phyloP scores from a whole-genome alignment of 176 grass and related monocot genomes.

The Aegilops tauschii region DNA sequence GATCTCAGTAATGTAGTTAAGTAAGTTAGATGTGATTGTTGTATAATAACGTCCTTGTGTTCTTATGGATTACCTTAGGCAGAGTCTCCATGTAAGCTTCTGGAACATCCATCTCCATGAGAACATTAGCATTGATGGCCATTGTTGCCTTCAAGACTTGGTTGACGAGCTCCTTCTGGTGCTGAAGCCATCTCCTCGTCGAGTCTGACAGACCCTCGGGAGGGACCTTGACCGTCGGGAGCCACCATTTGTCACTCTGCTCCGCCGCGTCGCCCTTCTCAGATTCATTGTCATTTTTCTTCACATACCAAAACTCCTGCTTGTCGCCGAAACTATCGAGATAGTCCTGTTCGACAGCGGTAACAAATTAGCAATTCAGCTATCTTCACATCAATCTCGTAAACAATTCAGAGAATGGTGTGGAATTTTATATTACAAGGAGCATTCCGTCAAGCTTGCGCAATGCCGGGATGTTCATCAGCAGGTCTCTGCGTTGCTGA shows the following conservation, averaged over 20 bases:
- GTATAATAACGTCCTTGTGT: neutral
- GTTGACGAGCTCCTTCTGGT: constrained; percentile 67
- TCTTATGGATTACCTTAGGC: constrained; percentile 59
- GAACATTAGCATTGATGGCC: constrained; percentile 80
- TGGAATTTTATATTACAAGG: constrained; percentile 52
- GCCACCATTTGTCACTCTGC: constrained; percentile 86
- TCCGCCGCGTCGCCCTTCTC: constrained; percentile 34
- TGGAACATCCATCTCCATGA: constrained; percentile 82
- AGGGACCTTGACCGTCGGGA: constrained; percentile 68
- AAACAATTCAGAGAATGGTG: neutral
- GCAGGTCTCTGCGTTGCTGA: constrained; percentile 79
- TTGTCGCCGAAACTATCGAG: constrained; percentile 59
- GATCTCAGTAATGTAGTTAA: neutral
- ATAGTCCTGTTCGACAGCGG: constrained; percentile 43
- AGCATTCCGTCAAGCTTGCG: constrained; percentile 85
- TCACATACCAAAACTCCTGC: constrained; percentile 74
- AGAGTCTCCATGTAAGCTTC: constrained; percentile 74
- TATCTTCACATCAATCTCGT: neutral
- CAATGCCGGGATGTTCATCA: constrained; percentile 81
- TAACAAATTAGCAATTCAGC: constrained; percentile 5
- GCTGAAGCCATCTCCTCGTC: constrained; percentile 52
- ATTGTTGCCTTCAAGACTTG: constrained; percentile 87
- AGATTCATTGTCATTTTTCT: constrained; percentile 44
- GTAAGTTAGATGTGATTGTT: neutral
- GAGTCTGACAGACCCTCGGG: constrained; percentile 53